These are phyloP conservation scores for Candida chauliodis DNA, from an alignment of 805 yeast genomes.

Conservation along the genomic window DNA sequence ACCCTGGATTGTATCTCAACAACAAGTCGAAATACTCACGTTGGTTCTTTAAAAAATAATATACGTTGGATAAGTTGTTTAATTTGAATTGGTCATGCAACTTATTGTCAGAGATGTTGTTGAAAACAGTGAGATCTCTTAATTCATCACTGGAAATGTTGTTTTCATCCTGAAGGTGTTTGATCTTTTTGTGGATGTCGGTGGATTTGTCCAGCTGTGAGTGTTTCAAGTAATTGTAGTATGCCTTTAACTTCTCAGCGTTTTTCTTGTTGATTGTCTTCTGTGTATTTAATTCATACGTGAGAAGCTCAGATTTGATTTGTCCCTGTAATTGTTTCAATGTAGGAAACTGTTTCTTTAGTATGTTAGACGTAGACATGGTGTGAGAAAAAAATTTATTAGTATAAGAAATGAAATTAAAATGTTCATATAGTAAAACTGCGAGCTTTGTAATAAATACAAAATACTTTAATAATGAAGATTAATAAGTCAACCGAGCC, in stretches of 20 bases:
- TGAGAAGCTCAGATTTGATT: slow-evolving; percentile 38
- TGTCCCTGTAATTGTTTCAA: slow-evolving; percentile 15
- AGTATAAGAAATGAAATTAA: neutral
- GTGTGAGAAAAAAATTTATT: neutral
- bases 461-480: no score
- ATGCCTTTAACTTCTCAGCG: slow-evolving; percentile 42
- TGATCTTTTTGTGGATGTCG: slow-evolving; percentile 29
- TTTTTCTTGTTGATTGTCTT: slow-evolving; percentile 38
- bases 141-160: slow-evolving; percentile 1
- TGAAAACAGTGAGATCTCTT: neutral
- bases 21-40: slow-evolving; percentile 72
- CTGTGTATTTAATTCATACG: slow-evolving; percentile 32
- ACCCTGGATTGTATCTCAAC: slow-evolving; percentile 84
- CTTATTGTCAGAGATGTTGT: neutral
- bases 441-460: no score
- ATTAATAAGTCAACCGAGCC: no score
- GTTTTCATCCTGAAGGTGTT: slow-evolving; percentile 6
- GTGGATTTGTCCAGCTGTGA: slow-evolving; percentile 30
- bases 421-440: no score
- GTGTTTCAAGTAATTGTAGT: slow-evolving; percentile 46
- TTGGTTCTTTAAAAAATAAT: slow-evolving; percentile 65
- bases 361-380: slow-evolving; percentile 4
- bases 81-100: slow-evolving; percentile 8
- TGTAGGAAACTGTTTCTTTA: slow-evolving; percentile 6
- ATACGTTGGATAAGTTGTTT: slow-evolving; percentile 54